Evolutionary conservation across 768 basidiomycete species (phyloP).

Genomic region (Agrocybe chaxingu): DNA sequence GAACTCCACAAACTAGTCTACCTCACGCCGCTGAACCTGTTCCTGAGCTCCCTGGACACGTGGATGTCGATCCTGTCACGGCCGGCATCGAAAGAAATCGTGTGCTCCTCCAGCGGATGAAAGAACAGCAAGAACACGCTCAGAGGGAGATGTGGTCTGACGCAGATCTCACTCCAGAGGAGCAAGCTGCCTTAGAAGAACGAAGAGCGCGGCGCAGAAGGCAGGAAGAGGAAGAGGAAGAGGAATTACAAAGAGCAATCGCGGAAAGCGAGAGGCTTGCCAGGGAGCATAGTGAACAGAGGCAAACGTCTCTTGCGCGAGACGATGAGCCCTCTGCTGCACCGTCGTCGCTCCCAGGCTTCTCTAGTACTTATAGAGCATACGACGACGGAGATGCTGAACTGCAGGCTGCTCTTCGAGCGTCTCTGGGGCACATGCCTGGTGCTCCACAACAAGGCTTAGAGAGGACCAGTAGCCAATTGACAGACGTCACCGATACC

Average conservation of each 20-base stretch:
- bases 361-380: conserved; percentile 34
- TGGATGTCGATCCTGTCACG: conserved; percentile 51
- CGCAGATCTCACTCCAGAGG: conserved; percentile 25
- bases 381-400: conserved; percentile 88
- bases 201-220: conserved; percentile 27
- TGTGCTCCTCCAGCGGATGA: conserved; percentile 60
- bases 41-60: conserved; percentile 15
- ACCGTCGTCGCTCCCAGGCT: too few relatives aligned
- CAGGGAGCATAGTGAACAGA: conserved; percentile 8
- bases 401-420: conserved; percentile 83
- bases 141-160: conserved; percentile 55
- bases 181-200: conserved; percentile 27
- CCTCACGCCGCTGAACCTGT: conserved; percentile 1
- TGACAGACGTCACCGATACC: conserved; percentile 13
- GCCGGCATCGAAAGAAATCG: conserved; percentile 68
- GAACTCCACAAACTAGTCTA: conserved; percentile 10
- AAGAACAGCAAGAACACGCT: conserved; percentile 63
- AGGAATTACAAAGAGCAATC: conserved; percentile 55
- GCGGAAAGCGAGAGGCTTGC: conserved; percentile 56
- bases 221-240: conserved; percentile 53
- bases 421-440: conserved; percentile 69
- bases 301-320: not conserved
- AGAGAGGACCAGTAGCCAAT: conserved; percentile 1
- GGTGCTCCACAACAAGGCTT: conserved; percentile 21
- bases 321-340: too few relatives aligned